Evolutionary conservation across 2,329 filamentous ascomycete genomes (phyloP), one percentile per base, ranked within the genome.

Genomic region (Teratosphaeriaceae sp.): DNA sequence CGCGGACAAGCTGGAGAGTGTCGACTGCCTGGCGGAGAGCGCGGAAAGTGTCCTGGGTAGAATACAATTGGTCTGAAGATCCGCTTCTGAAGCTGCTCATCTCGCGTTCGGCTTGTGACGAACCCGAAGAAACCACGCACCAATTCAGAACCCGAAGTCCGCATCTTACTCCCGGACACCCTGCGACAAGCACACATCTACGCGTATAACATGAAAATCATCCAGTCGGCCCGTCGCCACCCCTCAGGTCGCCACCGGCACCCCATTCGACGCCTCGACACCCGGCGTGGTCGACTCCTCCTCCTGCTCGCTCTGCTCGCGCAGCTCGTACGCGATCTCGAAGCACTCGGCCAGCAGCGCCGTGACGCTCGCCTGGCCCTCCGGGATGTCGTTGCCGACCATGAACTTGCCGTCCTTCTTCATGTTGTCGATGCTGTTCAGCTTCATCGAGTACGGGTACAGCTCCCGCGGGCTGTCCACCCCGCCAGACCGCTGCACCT

Each of bases 381-480:
- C 89, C 0, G 89, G 89, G 20, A 87, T 81, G 51, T 87, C 84
- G 43, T 77, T 73, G 34, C 80, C 82, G 42, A 84, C 72, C 65
- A 81, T 80, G 60, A 84, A 97, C 57, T 94, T 96, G 45, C 90
- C 90, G 52, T 97, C 88, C 3, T 90, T 82, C 47, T 87, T 82
- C 86, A 97, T 94, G 65, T 96, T 95, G 63, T 98, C 92, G 54
- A 98, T 90, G 1, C 89, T 97, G 62, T 92, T 92, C 33, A 98
- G 78, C 85, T 98, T 98, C 88, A 98, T 96, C 71, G 88, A 96
- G 62, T 98, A 98, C 1, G 92, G 92, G 56, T 97, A 98, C 27
- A 98, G 71, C 60, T 98, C 92, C 49, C 90, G 77, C 2, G 86
- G 81, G 26, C 85, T 89, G 12, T 85, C 83, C 3, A 96, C 87